phyloP scores from a whole-genome alignment of 331 rosid genomes.

The Quercus phellos region DNA sequence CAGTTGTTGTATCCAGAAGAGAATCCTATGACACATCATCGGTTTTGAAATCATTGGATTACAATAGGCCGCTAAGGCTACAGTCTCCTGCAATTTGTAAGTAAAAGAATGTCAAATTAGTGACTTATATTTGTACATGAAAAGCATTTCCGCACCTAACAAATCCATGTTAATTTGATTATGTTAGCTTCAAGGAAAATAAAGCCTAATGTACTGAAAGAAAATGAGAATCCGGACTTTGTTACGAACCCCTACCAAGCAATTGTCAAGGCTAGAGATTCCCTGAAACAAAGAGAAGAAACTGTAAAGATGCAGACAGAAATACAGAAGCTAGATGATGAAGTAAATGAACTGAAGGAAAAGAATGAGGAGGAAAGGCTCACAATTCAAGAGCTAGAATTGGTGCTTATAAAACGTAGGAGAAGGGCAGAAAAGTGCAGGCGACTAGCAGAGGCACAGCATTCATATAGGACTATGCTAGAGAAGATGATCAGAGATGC shows the following conservation, averaged over 20 bases:
- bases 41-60: slow-evolving; percentile 62
- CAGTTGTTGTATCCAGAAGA: slow-evolving; percentile 60
- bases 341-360: slow-evolving; percentile 62
- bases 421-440: slow-evolving; percentile 84
- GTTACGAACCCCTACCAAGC: slow-evolving; percentile 71
- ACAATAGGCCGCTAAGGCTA: slow-evolving; percentile 56
- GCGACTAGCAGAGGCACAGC: slow-evolving; percentile 85
- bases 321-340: slow-evolving; percentile 59
- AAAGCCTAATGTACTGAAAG: slow-evolving; percentile 49
- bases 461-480: slow-evolving; percentile 68
- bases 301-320: slow-evolving; percentile 59
- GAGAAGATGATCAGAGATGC: slow-evolving; percentile 97
- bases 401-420: slow-evolving; percentile 56
- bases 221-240: slow-evolving; percentile 67
- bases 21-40: slow-evolving; percentile 57
- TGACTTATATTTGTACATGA: background rate
- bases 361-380: slow-evolving; percentile 77
- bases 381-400: slow-evolving; percentile 71
- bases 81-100: slow-evolving; percentile 65
- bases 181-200: slow-evolving; percentile 48
- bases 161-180: slow-evolving; percentile 15
- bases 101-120: slow-evolving; percentile 19
- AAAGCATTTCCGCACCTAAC: slow-evolving; percentile 5
- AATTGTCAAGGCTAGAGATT: slow-evolving; percentile 82
- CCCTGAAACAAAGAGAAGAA: slow-evolving; percentile 82